Percentiles rank a stretch among this genome's conserved stretches.
Conservation (phyloP, 768 basidiomycete species). For the Russula virescens region DNA sequence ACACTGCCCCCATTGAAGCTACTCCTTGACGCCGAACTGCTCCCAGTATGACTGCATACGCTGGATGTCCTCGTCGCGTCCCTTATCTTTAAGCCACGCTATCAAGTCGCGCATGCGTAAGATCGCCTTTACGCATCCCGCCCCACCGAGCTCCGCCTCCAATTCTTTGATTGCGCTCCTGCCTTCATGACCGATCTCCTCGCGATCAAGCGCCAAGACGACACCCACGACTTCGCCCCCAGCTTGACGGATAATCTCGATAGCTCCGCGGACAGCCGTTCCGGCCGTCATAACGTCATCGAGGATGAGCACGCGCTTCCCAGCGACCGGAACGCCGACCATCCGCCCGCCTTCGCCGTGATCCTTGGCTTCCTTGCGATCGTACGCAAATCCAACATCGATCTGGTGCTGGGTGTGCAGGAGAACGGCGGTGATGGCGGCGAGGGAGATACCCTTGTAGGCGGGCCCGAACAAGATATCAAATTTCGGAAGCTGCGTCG, state of each 20-base stretch:
- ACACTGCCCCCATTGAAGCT: not conserved
- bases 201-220: constrained; percentile 78
- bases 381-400: constrained; percentile 80
- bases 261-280: constrained; percentile 80
- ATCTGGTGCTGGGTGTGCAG: constrained; percentile 60
- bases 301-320: constrained; percentile 77
- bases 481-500: constrained; percentile 38
- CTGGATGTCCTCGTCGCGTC: constrained; percentile 54
- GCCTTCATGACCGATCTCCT: constrained; percentile 74
- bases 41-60: constrained; percentile 75
- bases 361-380: constrained; percentile 92
- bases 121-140: constrained; percentile 69
- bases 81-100: constrained; percentile 69
- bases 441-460: constrained; percentile 95
- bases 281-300: constrained; percentile 97
- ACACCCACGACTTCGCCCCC: constrained; percentile 87
- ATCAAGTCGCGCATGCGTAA: constrained; percentile 84
- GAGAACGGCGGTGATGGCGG: constrained; percentile 73
- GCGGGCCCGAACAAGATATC: constrained; percentile 95
- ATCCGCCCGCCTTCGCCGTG: constrained; percentile 93
- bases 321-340: constrained; percentile 80
- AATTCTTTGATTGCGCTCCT: constrained; percentile 79
- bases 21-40: constrained; percentile 58
- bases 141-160: constrained; percentile 62
- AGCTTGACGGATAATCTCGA: constrained; percentile 58